Conservation (phyloP, 2,329 filamentous ascomycete genomes). For the Curvularia verruculosa region DNA sequence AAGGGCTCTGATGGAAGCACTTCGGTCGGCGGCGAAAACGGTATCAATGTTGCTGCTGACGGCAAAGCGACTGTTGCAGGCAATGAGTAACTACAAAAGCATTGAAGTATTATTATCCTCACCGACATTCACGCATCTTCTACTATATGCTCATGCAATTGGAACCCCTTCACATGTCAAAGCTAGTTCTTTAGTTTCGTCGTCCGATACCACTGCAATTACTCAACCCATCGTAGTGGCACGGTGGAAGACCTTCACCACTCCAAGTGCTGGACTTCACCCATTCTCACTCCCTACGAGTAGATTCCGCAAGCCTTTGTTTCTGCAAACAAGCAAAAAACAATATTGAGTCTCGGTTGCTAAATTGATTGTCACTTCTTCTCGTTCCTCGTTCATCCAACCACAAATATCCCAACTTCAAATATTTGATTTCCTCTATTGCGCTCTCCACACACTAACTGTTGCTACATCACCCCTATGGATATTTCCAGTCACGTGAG, state of each 20-base stretch:
- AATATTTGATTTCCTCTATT: background rate
- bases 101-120: background rate
- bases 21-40: conserved; percentile 39
- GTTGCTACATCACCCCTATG: background rate
- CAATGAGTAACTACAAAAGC: conserved; percentile 18
- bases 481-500: background rate
- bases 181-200: background rate
- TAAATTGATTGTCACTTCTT: background rate
- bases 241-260: background rate
- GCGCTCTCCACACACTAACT: background rate
- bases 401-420: background rate
- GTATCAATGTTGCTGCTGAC: conserved; percentile 39
- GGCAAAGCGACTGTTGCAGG: conserved; percentile 32
- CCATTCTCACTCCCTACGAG: no score
- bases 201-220: background rate
- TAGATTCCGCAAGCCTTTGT: no score
- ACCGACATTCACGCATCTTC: background rate
- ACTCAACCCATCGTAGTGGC: background rate
- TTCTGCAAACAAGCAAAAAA: no score
- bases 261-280: no score
- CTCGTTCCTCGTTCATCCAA: background rate
- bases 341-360: background rate
- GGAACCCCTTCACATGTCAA: background rate
- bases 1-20: conserved; percentile 41
- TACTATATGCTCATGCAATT: background rate